These are phyloP conservation scores for Sarocladium strictum DNA, from an alignment of 2,329 filamentous ascomycete species.

Conservation along the genomic window DNA sequence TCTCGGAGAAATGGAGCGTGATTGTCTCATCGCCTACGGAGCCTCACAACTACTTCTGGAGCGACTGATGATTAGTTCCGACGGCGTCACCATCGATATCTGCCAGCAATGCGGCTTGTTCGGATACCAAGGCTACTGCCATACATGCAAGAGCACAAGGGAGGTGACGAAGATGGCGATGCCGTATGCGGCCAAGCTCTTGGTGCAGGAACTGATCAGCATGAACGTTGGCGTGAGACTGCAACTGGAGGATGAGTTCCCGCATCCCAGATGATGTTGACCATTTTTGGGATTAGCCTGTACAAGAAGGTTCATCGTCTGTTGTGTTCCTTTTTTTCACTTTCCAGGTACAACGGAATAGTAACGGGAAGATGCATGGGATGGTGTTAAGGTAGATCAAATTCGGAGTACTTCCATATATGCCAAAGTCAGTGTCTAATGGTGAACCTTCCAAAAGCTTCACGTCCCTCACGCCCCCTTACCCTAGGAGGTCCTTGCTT, in stretches of 20 bases:
- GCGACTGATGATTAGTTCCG: conserved; percentile 88
- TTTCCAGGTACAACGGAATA: background rate
- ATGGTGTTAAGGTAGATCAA: conserved; percentile 6
- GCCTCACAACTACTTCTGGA: conserved; percentile 89
- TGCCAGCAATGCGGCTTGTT: conserved; percentile 93
- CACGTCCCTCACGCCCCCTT: background rate
- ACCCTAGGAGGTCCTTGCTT: background rate
- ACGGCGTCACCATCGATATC: conserved; percentile 86
- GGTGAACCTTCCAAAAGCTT: no score
- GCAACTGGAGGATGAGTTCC: conserved; percentile 91
- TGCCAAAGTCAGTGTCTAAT: no score
- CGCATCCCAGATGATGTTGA: conserved; percentile 40
- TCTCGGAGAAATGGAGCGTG: conserved; percentile 97
- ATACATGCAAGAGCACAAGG: conserved; percentile 80
- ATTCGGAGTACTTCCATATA: background rate
- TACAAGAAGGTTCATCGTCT: no score
- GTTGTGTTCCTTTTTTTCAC: background rate
- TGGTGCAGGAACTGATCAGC: conserved; percentile 92
- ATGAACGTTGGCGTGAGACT: conserved; percentile 98
- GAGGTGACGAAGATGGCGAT: conserved; percentile 90
- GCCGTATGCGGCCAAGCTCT: conserved; percentile 92
- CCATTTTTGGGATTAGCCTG: background rate
- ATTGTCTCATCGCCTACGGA: conserved; percentile 95
- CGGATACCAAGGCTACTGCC: conserved; percentile 91
- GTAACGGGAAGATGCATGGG: background rate